Evolutionary conservation across 306 rosid species (phyloP), one percentile per base, ranked within the genome.

Genomic region (Castanospermum australe): DNA sequence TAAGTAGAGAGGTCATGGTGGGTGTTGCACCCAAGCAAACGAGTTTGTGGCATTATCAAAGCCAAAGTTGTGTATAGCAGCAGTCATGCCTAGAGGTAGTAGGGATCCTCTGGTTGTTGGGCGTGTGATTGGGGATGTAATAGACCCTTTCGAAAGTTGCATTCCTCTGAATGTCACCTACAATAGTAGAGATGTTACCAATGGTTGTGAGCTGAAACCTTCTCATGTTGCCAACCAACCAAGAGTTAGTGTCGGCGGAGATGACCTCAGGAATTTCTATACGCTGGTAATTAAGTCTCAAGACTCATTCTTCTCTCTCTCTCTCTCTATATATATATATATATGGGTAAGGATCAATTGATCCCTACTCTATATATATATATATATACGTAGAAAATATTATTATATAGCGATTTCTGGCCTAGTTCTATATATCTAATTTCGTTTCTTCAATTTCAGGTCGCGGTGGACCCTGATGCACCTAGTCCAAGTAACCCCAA

Each of bases 261-360:
- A 69, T 36, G 61, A 69, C 61, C 75, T 69, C 47, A 32, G 75
- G 39, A 50, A 48, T 61, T 69, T 69, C 60, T 69, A 69, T 24
- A 50, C 75, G 9, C 75, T 68, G 0, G 74, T 66, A 66, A 20
- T 41, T 41, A 41, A 5, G 4, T 7, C 39, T 35, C 39, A 35
- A 1, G 4, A 35, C 39, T 35, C 6, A 35, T 2, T 4, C 6
- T 35, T 5, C 39, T 35, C 6, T 35, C 39, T n/a, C n/a, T n/a
- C n/a, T n/a, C n/a, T n/a, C n/a, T n/a, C n/a, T 35, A 35, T n/a
- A n/a, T n/a, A n/a, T n/a, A n/a, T n/a, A 33, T n/a, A 33, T 33
- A 33, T 33, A 33, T 2, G 5, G 2, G 5, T 33, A n/a, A n/a
- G n/a, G n/a, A n/a, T n/a, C n/a, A n/a, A n/a, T n/a, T n/a, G n/a